Evolutionary conservation across 2,329 filamentous ascomycete genomes (phyloP).

Genomic region (Beauveria brongniartii): DNA sequence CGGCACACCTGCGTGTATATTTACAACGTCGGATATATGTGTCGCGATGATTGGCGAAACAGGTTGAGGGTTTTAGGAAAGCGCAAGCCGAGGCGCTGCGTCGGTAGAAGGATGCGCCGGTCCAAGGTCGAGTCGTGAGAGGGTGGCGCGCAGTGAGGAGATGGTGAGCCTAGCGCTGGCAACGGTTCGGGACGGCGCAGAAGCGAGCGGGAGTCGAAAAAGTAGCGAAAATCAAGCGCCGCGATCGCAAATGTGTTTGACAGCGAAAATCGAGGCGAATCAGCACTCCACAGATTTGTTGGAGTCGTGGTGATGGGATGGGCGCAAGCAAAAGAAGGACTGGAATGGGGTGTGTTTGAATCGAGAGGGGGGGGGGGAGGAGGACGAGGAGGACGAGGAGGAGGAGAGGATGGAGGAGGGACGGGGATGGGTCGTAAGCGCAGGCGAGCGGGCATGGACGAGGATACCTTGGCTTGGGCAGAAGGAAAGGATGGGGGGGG

Average conservation of each 20-base stretch:
- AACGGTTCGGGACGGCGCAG: not conserved
- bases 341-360: conserved; percentile 21
- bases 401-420: conserved; percentile 16
- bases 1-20: not conserved
- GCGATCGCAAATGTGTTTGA: conserved; percentile 11
- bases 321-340: conserved; percentile 26
- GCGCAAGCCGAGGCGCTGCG: not conserved
- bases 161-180: conserved; percentile 2
- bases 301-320: conserved; percentile 17
- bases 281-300: conserved; percentile 10
- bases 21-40: not conserved
- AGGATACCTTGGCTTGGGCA: conserved; percentile 7
- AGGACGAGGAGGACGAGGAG: conserved; percentile 19
- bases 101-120: not conserved
- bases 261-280: conserved; percentile 5
- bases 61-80: not conserved
- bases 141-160: not conserved
- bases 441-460: conserved; percentile 14
- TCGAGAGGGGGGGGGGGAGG: conserved; percentile 20
- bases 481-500: not conserved
- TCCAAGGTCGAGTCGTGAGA: not conserved
- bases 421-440: not conserved
- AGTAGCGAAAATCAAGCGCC: not conserved
- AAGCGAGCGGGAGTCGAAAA: not conserved
- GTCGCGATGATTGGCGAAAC: not conserved